phyloP scores from a whole-genome alignment of 495 filamentous ascomycete species.

The Aspergillus ostianus region DNA sequence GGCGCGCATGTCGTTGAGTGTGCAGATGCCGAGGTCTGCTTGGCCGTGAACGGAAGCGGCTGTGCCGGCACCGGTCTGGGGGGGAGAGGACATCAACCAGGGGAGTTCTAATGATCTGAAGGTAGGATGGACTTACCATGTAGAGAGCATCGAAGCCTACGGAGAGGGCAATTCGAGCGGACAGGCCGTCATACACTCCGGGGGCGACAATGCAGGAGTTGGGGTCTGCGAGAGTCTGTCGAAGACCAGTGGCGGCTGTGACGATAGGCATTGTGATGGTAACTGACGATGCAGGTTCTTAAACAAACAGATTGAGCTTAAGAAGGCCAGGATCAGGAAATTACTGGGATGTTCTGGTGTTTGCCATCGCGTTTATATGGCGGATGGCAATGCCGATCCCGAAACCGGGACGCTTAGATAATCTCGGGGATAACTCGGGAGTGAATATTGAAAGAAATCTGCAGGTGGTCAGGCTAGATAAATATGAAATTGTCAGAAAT shows the following conservation, averaged over 20 bases:
- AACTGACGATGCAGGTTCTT: background rate
- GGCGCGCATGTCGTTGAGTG: slow-evolving; percentile 45
- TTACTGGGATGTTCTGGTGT: background rate
- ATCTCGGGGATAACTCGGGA: background rate
- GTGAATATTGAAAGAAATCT: background rate
- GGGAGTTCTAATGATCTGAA: background rate
- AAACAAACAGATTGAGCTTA: background rate
- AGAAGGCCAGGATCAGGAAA: background rate
- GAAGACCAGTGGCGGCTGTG: slow-evolving; percentile 31
- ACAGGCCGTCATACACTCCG: slow-evolving; percentile 70
- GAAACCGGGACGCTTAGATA: background rate
- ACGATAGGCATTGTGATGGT: slow-evolving; percentile 23
- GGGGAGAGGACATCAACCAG: background rate
- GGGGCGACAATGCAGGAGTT: slow-evolving; percentile 51
- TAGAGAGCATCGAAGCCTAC: slow-evolving; percentile 64
- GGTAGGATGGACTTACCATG: slow-evolving; percentile 45
- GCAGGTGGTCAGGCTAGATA: no score
- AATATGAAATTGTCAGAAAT: no score
- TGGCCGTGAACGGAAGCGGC: slow-evolving; percentile 63
- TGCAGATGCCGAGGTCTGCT: slow-evolving; percentile 64
- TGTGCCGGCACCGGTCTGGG: slow-evolving; percentile 65
- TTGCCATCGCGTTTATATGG: background rate
- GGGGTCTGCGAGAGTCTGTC: slow-evolving; percentile 30
- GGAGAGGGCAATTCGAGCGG: slow-evolving; percentile 60
- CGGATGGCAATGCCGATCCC: background rate